A percentile compares a stretch with the other conserved stretches of the same genome.
These are phyloP conservation scores for Cladophialophora exuberans DNA, from an alignment of 2,329 filamentous ascomycete species.

Conservation along the genomic window DNA sequence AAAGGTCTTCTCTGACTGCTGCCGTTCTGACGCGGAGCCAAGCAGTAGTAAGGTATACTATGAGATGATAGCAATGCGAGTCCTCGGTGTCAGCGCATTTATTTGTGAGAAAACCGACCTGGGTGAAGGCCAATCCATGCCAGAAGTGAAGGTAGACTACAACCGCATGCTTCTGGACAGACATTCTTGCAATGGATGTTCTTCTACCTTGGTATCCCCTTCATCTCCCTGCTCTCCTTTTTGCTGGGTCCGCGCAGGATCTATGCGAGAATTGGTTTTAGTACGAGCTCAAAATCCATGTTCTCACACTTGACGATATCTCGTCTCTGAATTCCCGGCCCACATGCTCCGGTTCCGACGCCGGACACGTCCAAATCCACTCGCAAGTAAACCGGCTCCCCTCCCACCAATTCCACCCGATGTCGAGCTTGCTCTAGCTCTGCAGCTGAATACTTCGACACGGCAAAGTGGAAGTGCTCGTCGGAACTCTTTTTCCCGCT, in stretches of 20 bases:
- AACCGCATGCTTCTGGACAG: too few species aligned
- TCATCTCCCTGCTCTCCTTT: neutral
- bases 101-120: too few species aligned
- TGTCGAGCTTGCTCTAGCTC: conserved; percentile 64
- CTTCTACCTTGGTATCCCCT: neutral
- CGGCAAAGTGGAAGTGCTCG: conserved; percentile 58
- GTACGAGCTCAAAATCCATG: conserved; percentile 14
- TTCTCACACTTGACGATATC: conserved; percentile 15
- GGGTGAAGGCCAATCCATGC: too few species aligned
- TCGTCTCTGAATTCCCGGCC: conserved; percentile 20
- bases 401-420: conserved; percentile 59
- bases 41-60: too few species aligned
- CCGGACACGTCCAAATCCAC: conserved; percentile 39
- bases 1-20: too few species aligned
- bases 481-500: conserved; percentile 1
- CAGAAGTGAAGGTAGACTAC: too few species aligned
- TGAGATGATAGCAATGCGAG: too few species aligned
- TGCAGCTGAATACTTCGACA: conserved; percentile 55
- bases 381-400: conserved; percentile 30
- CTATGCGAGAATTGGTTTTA: conserved; percentile 6
- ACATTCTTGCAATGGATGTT: neutral
- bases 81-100: too few species aligned
- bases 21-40: too few species aligned
- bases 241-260: neutral
- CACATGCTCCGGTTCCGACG: conserved; percentile 34